Evolutionary conservation across 164 flowering plant genomes (phyloP).

Genomic region (Stephania japonica): DNA sequence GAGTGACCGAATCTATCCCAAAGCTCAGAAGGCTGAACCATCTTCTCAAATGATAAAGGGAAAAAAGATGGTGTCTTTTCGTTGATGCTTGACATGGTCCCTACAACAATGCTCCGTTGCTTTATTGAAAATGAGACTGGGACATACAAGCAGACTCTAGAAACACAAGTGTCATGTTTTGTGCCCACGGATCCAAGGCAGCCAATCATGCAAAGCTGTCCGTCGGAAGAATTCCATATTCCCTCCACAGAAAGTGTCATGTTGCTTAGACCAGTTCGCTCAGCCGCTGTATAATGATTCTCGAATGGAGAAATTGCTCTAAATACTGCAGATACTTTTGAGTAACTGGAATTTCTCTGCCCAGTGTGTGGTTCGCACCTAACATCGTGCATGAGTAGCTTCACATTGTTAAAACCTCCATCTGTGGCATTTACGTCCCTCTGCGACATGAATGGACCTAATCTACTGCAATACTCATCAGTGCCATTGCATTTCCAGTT

Average conservation of each 20-base stretch:
- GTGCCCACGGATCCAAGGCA: conserved; percentile 42
- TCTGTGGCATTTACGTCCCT: conserved; percentile 46
- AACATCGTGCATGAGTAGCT: conserved; percentile 50
- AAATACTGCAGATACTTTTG: conserved; percentile 58
- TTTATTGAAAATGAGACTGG: conserved; percentile 61
- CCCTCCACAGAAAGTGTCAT: conserved; percentile 81
- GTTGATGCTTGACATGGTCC: conserved; percentile 52
- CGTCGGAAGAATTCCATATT: conserved; percentile 69
- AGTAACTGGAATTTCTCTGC: conserved; percentile 23
- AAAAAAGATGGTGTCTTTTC: conserved; percentile 28
- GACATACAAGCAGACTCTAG: conserved; percentile 61
- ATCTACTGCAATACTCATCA: conserved; percentile 49
- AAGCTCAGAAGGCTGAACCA: conserved; percentile 41
- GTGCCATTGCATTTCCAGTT: conserved; percentile 76
- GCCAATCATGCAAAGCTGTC: conserved; percentile 93
- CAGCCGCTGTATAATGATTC: conserved; percentile 31
- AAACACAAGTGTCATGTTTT: conserved; percentile 38
- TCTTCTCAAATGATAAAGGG: conserved; percentile 61
- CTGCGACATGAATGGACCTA: conserved; percentile 60
- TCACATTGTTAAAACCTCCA: conserved; percentile 54
- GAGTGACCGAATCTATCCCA: conserved; percentile 38
- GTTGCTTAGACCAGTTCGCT: conserved; percentile 53
- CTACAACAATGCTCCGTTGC: conserved; percentile 59
- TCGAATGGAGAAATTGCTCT: conserved; percentile 47
- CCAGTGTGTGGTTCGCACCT: conserved; percentile 38